Conservation (phyloP, 805 yeast genomes). For the Barnettozyma wickerhamii region DNA sequence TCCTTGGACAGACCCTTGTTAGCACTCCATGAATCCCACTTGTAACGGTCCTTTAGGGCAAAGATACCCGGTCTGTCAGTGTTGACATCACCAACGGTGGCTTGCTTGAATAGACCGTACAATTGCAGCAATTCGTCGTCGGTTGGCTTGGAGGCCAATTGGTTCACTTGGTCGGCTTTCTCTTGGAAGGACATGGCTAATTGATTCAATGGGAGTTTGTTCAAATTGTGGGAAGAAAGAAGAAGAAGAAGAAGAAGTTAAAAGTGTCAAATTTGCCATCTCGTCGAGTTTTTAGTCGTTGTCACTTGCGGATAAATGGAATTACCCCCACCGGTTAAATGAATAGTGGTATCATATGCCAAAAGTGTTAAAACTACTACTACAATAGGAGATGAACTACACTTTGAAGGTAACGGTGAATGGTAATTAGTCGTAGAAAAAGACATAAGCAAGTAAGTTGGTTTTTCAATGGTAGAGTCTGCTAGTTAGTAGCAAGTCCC, state of each 20-base stretch:
- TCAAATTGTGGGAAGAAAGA: too few species aligned
- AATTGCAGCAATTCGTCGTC: slow-evolving; percentile 84
- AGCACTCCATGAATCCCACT: slow-evolving; percentile 96
- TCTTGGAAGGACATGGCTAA: slow-evolving; percentile 11
- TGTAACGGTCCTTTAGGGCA: slow-evolving; percentile 92
- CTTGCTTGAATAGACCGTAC: slow-evolving; percentile 94
- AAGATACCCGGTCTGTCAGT: slow-evolving; percentile 88
- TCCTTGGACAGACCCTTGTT: slow-evolving; percentile 81
- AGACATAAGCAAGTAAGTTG: not conserved
- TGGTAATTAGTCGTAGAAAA: not conserved
- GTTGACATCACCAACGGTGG: slow-evolving; percentile 91
- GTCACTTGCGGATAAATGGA: too few species aligned
- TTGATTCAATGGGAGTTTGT: not conserved
- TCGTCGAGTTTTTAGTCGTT: too few species aligned
- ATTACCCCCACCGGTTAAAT: too few species aligned
- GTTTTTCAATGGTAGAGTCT: too few species aligned
- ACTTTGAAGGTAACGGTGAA: too few species aligned
- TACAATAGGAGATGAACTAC: too few species aligned
- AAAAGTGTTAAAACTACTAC: too few species aligned
- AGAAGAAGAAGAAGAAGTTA: too few species aligned
- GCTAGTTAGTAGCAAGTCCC: too few species aligned
- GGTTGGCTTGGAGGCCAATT: slow-evolving; percentile 69
- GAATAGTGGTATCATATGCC: too few species aligned
- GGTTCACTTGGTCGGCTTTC: slow-evolving; percentile 70
- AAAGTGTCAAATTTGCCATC: too few species aligned